Base-by-base conservation (phyloP, 495 filamentous ascomycete genomes). In the Pyrenula aspistea region DNA sequence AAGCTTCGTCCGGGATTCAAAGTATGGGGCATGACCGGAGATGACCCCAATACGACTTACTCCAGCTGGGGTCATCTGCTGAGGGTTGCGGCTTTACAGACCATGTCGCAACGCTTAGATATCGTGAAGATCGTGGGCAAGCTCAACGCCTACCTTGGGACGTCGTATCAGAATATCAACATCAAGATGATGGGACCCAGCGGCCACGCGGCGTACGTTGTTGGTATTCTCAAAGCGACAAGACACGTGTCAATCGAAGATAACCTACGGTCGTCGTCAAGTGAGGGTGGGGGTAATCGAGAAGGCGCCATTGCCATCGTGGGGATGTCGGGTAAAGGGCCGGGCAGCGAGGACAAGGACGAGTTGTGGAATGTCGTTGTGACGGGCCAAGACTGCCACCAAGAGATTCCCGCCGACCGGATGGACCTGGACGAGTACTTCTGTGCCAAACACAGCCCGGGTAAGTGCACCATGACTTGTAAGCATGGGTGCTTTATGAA, bases 291-390 rank as follows among this genome's bases (percentile, higher is more conserved):
- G 31, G 8, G 31, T 42, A 15, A 12, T 60, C 62, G 11, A 59
- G 61, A 24, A 42, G 31, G 31, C 15, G 31, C 31, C 31, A 56
- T 75, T 12, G 74, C 73, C 0, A 70, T 77, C 53, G 66, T 76
- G 4, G 72, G 72, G 1, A 68, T 74, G 62, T 63, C 74, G 0
- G 66, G 71, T 55, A 59, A 72, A 2, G 51, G 74, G 15, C 74
- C 74, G 2, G 67, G 62, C 12, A 66, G 62, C 0, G 68, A 66
- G 10, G 62, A 56, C 47, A 57, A 59, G 19, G 64, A 69, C 12
- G 64, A 61, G 3, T 68, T 63, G 47, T 70, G 69, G 69, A 53
- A 63, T 23, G 24, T 71, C 49, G 56, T 71, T 11, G 31, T 61
- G 25, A 36, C 53, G 36, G 68, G 68, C 19, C 56, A 49, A 51